A percentile compares a stretch with the other conserved stretches of the same genome.
These are phyloP conservation scores for Pestalotiopsis sp. DNA, from an alignment of 2,329 filamentous ascomycete genomes.

Conservation along the genomic window DNA sequence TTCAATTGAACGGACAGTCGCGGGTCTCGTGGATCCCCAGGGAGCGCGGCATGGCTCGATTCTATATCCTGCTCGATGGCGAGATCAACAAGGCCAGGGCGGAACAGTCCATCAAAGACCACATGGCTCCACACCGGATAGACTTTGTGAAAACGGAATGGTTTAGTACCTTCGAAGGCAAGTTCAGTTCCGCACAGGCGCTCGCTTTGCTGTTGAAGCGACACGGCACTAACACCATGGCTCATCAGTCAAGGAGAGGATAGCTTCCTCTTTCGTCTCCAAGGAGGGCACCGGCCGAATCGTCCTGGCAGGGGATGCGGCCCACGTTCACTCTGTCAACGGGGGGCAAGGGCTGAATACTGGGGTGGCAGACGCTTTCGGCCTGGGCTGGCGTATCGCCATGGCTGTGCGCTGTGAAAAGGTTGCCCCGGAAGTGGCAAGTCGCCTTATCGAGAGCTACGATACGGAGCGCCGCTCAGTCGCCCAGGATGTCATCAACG, in stretches of 20 bases:
- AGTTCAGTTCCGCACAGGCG: slow-evolving; percentile 13
- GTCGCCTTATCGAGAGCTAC: slow-evolving; percentile 42
- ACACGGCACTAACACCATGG: background rate
- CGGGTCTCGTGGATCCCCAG: slow-evolving; percentile 52
- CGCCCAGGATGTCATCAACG: slow-evolving; percentile 47
- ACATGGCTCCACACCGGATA: slow-evolving; percentile 45
- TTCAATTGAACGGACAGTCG: slow-evolving; percentile 46
- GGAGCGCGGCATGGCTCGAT: slow-evolving; percentile 48
- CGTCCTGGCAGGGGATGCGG: slow-evolving; percentile 58
- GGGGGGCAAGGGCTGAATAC: slow-evolving; percentile 63
- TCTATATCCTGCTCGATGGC: slow-evolving; percentile 49
- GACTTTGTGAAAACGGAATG: slow-evolving; percentile 48
- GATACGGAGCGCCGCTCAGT: slow-evolving; percentile 45
- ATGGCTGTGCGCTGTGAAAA: slow-evolving; percentile 25
- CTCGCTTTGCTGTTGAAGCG: background rate
- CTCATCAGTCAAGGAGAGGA: slow-evolving; percentile 42
- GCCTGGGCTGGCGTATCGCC: slow-evolving; percentile 55
- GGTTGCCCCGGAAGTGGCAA: slow-evolving; percentile 21
- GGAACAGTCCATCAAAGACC: slow-evolving; percentile 43
- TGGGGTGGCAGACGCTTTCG: slow-evolving; percentile 58
- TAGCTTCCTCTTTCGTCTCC: slow-evolving; percentile 41
- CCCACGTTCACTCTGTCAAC: slow-evolving; percentile 58
- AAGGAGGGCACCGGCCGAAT: slow-evolving; percentile 44
- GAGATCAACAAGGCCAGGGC: slow-evolving; percentile 43
- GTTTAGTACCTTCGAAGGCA: slow-evolving; percentile 53